Base-by-base conservation (phyloP, 2,329 filamentous ascomycete genomes). In the Trematosphaeria pertusa region DNA sequence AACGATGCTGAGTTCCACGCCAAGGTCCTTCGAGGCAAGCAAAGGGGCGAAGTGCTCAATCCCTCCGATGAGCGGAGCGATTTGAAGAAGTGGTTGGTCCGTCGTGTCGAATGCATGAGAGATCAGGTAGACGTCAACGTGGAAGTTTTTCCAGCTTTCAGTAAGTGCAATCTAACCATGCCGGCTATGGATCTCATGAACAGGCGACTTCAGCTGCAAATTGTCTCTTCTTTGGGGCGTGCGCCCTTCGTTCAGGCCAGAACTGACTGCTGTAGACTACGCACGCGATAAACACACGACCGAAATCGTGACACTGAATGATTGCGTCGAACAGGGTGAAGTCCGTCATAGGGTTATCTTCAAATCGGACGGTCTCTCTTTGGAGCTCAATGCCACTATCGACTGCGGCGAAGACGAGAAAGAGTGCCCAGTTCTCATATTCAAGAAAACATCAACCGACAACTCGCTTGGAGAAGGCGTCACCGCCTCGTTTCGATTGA, bases 61-160 rank as follows among this genome's bases (percentile, higher is more conserved):
- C n/a, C 5, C 11, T 8, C 17, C 9, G 44, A 58, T 4, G 61
- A 66, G 18, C 56, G 63, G 15, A 39, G 54, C 3, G 62, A 64
- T 48, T 75, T 90, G 51, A 88, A 87, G 74, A 82, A 82, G 64
- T 88, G 85, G 87, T 73, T 91, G 19, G 82, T 90, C 15, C 77
- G 88, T 37, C 80, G 87, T 43, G 82, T 89, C 1, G 87, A 90
- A 65, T 91, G 88, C 58, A 84, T 89, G 57, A 81, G 88, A 34
- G 87, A 88, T 12, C 71, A 74, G 1, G 77, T 90, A 62, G 79
- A 83, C 37, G 73, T 91, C 18, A 80, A 88, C 36, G 75, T 91
- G 7, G 86, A 90, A 54, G 75, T 91, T 10, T 89, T 89, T 55
- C 88, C 88, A 30, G 66, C 65, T 6, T 69, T 71, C 44, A 71